phyloP scores from a whole-genome alignment of 163 green algal species.

The Chloromonas sp. region DNA sequence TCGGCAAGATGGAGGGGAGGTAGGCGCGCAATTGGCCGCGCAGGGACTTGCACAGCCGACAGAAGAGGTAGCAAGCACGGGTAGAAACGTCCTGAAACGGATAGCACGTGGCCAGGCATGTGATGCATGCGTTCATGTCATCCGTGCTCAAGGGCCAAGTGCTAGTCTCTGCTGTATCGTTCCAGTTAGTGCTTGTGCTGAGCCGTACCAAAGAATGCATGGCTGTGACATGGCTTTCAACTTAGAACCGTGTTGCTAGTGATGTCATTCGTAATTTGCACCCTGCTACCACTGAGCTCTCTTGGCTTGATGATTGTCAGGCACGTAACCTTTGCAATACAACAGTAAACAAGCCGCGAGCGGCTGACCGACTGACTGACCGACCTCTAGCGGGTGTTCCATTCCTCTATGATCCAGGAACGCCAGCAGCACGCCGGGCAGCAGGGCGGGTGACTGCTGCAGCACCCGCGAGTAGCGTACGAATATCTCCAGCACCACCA shows the following conservation, averaged over 20 bases:
- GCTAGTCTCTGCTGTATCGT: no score
- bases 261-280: no score
- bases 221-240: no score
- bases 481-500: slow-evolving; percentile 74
- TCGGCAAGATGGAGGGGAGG: slow-evolving; percentile 47
- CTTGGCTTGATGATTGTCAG: no score
- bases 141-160: no score
- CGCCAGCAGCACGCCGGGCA: slow-evolving; percentile 43
- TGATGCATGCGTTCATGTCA: no score
- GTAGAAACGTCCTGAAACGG: slow-evolving; percentile 39
- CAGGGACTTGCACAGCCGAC: slow-evolving; percentile 73
- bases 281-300: no score
- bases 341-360: no score
- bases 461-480: slow-evolving; percentile 64
- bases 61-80: slow-evolving; percentile 90
- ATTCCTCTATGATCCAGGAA: neutral
- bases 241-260: no score
- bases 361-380: neutral
- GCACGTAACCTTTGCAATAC: no score
- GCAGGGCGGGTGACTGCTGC: slow-evolving; percentile 35
- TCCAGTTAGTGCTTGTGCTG: no score
- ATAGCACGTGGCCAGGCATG: neutral
- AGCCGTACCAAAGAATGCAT: no score
- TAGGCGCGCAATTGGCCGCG: slow-evolving; percentile 54
- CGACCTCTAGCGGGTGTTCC: neutral